Percentiles rank a stretch among this genome's conserved stretches.
Conservation (phyloP, 208 protist species). For the Leishmania turanica region DNA sequence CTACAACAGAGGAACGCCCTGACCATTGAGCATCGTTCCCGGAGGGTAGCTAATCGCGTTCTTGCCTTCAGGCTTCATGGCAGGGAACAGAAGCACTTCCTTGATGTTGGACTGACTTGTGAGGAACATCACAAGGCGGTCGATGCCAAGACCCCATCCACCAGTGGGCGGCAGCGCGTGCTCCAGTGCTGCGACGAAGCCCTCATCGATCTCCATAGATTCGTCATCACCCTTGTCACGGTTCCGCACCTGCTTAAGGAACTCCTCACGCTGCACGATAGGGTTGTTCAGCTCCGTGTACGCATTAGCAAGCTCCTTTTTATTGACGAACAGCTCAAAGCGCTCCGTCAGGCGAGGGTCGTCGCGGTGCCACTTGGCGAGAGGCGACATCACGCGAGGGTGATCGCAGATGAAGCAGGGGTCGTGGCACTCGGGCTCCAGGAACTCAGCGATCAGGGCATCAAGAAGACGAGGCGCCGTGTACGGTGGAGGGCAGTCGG, state of each 20-base stretch:
- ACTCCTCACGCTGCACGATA: slow-evolving; percentile 98
- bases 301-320: slow-evolving; percentile 98
- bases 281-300: slow-evolving; percentile 99
- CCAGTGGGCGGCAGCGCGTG: slow-evolving; percentile 99
- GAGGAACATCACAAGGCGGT: slow-evolving; percentile 99
- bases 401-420: slow-evolving; percentile 99
- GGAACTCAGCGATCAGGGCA: slow-evolving; percentile 96
- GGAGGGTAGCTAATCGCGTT: slow-evolving; percentile 50
- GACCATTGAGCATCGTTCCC: slow-evolving; percentile 72
- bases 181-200: slow-evolving; percentile 97
- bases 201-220: slow-evolving; percentile 98
- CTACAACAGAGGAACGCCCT: slow-evolving; percentile 71
- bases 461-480: slow-evolving; percentile 98
- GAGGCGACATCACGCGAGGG: slow-evolving; percentile 99
- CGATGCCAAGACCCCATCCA: slow-evolving; percentile 99
- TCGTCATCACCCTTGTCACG: slow-evolving; percentile 98
- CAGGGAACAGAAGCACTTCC: slow-evolving; percentile 94
- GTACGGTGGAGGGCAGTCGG: slow-evolving; percentile 94
- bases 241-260: slow-evolving; percentile 96
- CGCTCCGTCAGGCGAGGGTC: slow-evolving; percentile 97
- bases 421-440: slow-evolving; percentile 97
- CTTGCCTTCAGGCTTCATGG: slow-evolving; percentile 90
- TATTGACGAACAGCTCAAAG: slow-evolving; percentile 99
- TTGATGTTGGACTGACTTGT: slow-evolving; percentile 99
- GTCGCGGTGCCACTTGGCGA: slow-evolving; percentile 99